Conservation (phyloP, 2,329 filamentous ascomycete species). For the Bipolaris sorokiniana region DNA sequence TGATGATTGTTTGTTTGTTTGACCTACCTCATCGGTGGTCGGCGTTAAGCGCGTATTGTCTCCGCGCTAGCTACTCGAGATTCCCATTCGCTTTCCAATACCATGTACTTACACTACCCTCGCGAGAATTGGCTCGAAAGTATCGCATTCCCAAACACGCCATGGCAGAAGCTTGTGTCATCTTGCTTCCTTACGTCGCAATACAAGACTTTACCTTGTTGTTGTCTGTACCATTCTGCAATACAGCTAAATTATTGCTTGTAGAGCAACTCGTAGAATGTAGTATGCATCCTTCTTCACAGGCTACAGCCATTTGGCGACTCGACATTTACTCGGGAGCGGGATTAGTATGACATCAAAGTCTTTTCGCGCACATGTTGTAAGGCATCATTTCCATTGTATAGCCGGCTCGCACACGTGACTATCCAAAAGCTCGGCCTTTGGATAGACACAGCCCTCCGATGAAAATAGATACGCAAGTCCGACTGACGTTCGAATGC, state of each 20-base stretch:
- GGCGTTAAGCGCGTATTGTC: conserved; percentile 18
- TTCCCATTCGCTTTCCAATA: neutral
- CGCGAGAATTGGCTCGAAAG: neutral
- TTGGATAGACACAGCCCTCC: neutral
- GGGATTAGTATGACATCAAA: neutral
- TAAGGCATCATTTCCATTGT: neutral
- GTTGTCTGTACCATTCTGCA: neutral
- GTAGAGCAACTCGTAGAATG: neutral
- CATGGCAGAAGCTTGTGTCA: neutral
- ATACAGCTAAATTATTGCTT: no score
- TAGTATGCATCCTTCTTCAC: no score
- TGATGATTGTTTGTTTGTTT: conserved; percentile 22
- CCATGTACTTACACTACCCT: no score
- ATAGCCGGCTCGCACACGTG: neutral
- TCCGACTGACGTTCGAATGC: neutral
- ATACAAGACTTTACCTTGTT: neutral
- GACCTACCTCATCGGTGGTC: conserved; percentile 29
- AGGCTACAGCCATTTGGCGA: neutral
- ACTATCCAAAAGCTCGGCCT: neutral
- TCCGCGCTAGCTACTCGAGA: neutral
- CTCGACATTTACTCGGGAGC: neutral
- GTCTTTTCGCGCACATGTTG: no score
- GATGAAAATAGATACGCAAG: neutral
- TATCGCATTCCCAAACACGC: neutral
- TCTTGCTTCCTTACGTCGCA: neutral